A percentile compares a stretch with the other conserved stretches of the same genome.
phyloP scores from a whole-genome alignment of 2,329 filamentous ascomycete species.

The Trichoderma afroharzianum region DNA sequence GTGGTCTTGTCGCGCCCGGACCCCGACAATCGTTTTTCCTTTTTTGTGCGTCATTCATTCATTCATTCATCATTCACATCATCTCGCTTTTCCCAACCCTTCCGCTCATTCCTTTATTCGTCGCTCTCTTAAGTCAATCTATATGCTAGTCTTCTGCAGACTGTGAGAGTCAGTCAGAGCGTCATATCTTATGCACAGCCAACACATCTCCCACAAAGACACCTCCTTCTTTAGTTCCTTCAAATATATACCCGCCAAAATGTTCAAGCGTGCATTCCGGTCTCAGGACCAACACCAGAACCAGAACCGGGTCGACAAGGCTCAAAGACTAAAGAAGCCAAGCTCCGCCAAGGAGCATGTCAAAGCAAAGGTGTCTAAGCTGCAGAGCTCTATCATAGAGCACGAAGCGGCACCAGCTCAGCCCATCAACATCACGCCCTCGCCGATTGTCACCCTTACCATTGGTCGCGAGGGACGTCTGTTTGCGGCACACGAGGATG shows the following conservation, averaged over 20 bases:
- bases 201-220: slow-evolving; percentile 11
- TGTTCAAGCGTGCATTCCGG: slow-evolving; percentile 92
- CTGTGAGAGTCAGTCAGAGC: not conserved
- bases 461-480: slow-evolving; percentile 81
- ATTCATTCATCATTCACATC: not conserved
- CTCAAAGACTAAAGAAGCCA: slow-evolving; percentile 69
- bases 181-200: not conserved
- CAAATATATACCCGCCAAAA: slow-evolving; percentile 40
- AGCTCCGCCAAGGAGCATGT: slow-evolving; percentile 56
- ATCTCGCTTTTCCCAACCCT: slow-evolving; percentile 24
- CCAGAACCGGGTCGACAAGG: slow-evolving; percentile 73
- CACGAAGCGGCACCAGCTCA: slow-evolving; percentile 36
- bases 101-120: slow-evolving; percentile 47
- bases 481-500: slow-evolving; percentile 93
- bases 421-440: slow-evolving; percentile 36
- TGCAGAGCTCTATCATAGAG: slow-evolving; percentile 76
- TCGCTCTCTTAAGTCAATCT: slow-evolving; percentile 42
- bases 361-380: slow-evolving; percentile 72
- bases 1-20: slow-evolving; percentile 53
- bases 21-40: slow-evolving; percentile 42
- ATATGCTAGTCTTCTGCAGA: not conserved
- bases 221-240: slow-evolving; percentile 26
- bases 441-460: slow-evolving; percentile 81
- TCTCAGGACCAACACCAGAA: slow-evolving; percentile 55
- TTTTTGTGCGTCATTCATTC: slow-evolving; percentile 35